A percentile compares a stretch with the other conserved stretches of the same genome.
These are phyloP conservation scores for Coprinopsis strossmayeri DNA, from an alignment of 768 basidiomycete species.

Conservation along the genomic window DNA sequence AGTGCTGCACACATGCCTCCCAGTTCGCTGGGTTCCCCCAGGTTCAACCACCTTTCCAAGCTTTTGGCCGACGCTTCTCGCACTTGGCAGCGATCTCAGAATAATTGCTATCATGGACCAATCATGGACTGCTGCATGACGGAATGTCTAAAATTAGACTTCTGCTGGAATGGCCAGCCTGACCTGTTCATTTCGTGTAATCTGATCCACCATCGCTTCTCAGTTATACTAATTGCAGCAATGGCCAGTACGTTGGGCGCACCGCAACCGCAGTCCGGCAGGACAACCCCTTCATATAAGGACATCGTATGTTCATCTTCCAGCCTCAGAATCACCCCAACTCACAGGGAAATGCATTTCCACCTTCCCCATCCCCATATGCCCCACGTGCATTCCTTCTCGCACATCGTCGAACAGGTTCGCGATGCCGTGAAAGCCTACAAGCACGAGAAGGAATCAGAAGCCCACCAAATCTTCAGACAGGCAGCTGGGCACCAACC, in stretches of 20 bases:
- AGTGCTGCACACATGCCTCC: too few species aligned
- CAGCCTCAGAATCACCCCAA: background rate
- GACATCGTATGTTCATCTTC: conserved; percentile 21
- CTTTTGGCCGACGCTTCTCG: too few species aligned
- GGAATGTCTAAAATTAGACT: too few species aligned
- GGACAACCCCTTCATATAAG: conserved; percentile 14
- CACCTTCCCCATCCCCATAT: conserved; percentile 39
- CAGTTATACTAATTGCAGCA: too few species aligned
- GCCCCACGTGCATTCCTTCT: conserved; percentile 27
- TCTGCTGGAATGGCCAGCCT: too few species aligned
- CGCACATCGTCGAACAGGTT: conserved; percentile 53
- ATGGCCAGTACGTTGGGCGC: background rate
- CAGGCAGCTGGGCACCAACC: conserved; percentile 63
- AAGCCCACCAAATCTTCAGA: conserved; percentile 85
- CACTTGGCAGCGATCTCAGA: too few species aligned
- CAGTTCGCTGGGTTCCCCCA: too few species aligned
- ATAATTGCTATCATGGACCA: too few species aligned
- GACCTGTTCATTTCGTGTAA: too few species aligned
- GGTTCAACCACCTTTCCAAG: too few species aligned
- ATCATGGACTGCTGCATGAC: too few species aligned
- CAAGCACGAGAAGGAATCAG: conserved; percentile 77
- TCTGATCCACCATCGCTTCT: too few species aligned
- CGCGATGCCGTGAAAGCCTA: conserved; percentile 59
- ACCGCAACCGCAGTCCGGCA: background rate
- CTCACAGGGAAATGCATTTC: conserved; percentile 32